Percentiles rank a stretch among this genome's conserved stretches.
Conservation (phyloP, 2,329 filamentous ascomycete genomes). For the Teratosphaeria pseudoeucalypti region DNA sequence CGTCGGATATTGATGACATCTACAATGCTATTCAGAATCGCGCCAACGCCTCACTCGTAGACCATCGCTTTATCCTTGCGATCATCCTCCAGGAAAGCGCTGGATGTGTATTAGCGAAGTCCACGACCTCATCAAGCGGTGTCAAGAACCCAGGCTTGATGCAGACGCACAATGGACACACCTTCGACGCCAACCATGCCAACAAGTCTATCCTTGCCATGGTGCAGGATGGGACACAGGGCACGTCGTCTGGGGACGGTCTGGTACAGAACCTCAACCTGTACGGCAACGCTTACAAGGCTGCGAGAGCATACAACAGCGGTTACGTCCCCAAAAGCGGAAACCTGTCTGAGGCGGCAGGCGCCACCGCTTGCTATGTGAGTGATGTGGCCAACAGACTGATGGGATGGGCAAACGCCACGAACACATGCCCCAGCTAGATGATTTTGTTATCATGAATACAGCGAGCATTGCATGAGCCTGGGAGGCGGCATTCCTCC, state of each 20-base stretch:
- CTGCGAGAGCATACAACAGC: conserved; percentile 40
- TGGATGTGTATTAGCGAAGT: conserved; percentile 34
- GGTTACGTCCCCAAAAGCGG: conserved; percentile 25
- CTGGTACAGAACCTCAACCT: conserved; percentile 29
- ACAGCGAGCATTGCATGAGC: background rate
- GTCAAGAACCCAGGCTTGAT: conserved; percentile 38
- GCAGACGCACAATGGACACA: conserved; percentile 33
- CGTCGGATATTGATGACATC: conserved; percentile 29
- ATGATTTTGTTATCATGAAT: background rate
- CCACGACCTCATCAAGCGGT: conserved; percentile 29
- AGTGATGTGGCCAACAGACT: conserved; percentile 42
- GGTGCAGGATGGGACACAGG: conserved; percentile 35
- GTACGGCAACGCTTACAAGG: conserved; percentile 29
- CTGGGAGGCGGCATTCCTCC: background rate
- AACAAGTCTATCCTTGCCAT: conserved; percentile 26
- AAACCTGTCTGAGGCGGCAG: conserved; percentile 34
- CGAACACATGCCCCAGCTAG: background rate
- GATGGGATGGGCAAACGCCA: conserved; percentile 29
- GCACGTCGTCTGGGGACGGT: conserved; percentile 33
- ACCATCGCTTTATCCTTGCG: conserved; percentile 34
- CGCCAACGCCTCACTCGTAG: conserved; percentile 25
- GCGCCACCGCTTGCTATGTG: conserved; percentile 42
- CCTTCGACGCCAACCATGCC: conserved; percentile 23
- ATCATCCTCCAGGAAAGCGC: conserved; percentile 36
- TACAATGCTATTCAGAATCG: conserved; percentile 27